Base-by-base conservation (phyloP, 1,284 basidiomycete species). In the Sutorius eximius region DNA sequence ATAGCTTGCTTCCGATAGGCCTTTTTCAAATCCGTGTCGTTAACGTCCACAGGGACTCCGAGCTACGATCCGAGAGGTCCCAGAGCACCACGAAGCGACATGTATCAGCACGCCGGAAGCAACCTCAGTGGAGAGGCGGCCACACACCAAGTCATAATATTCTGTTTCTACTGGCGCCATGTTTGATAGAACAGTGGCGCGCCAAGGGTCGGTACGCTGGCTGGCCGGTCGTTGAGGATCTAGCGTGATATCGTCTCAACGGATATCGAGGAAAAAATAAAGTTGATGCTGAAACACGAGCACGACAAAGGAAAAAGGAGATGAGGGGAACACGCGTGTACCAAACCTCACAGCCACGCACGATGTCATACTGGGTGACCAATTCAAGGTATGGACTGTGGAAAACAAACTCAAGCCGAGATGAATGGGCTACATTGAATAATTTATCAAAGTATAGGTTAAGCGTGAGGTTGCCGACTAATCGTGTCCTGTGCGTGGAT, bases 1-100 rank as follows among this genome's bases (percentile, higher is more conserved):
- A 98, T 95, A 22, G 96, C 95, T 59, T 91, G 87, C 73, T 92
- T 97, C 60, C 96, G 81, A 74, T 98, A 98, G 1, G 93, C 94
- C 77, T 95, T 98, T 80, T 98, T 99, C 63, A 98, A 75, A 56
- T 89, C 85, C 5, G 85, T 86, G 61, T 93, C 91, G 50, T 72
- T 75, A 22, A 75, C 82, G 46, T 84, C 82, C 24, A 75, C 66
- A 5, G 73, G 44, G 15, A 84, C 82, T 18, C 73, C 76, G 44
- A 83, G 62, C 80, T 83, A 51, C 33, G 29, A 8, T 45, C 45
- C 30, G 30, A 51, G 49, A 15, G 18, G 48, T 29, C 24, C n/a
- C 33, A 30, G 37, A 16, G 42, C 2, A 41, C 34, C 20, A 43
- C n/a, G 12, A 32, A 51, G 16, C 6, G 36, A 32, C n/a, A 41